A percentile compares a stretch with the other conserved stretches of the same genome.
These are phyloP conservation scores for Magnolia sinica DNA, from an alignment of 164 flowering plant species.

Conservation along the genomic window DNA sequence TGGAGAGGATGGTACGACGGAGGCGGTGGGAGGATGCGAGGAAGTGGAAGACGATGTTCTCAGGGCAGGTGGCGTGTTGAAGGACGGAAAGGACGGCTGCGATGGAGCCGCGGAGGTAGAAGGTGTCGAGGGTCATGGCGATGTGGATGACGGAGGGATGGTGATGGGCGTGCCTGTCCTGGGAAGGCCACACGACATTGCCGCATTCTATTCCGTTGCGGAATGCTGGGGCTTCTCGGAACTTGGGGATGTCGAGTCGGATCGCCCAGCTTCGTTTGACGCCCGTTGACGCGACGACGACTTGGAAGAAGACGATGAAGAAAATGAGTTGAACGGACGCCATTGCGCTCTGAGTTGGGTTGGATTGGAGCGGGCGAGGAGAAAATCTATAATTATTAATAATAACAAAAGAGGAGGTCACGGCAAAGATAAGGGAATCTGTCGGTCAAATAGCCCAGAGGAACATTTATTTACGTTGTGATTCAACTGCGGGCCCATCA, in stretches of 20 bases:
- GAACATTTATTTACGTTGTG: too few relatives aligned
- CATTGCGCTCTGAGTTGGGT: background rate
- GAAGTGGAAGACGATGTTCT: conserved; percentile 52
- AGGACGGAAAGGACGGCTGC: conserved; percentile 44
- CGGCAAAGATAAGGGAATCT: too few relatives aligned
- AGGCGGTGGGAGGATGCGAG: conserved; percentile 35
- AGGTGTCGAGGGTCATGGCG: conserved; percentile 21
- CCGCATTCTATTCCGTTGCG: conserved; percentile 16
- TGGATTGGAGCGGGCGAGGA: too few relatives aligned
- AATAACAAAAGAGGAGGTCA: too few relatives aligned
- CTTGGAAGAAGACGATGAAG: background rate
- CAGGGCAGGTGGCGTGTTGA: conserved; percentile 57
- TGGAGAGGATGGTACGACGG: conserved; percentile 31
- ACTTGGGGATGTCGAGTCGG: conserved; percentile 5
- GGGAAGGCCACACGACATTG: background rate
- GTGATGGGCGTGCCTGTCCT: conserved; percentile 4
- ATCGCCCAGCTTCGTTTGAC: background rate
- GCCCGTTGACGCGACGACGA: background rate
- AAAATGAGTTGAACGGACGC: background rate
- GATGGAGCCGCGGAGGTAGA: conserved; percentile 24
- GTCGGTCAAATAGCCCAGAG: too few relatives aligned
- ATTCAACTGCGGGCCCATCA: too few relatives aligned
- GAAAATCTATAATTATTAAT: too few relatives aligned
- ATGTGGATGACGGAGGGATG: conserved; percentile 18
- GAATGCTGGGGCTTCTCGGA: conserved; percentile 21